A percentile compares a stretch with the other conserved stretches of the same genome.
phyloP scores from a whole-genome alignment of 371 early-diverging fungal genomes.

The Apophysomyces elegans region DNA sequence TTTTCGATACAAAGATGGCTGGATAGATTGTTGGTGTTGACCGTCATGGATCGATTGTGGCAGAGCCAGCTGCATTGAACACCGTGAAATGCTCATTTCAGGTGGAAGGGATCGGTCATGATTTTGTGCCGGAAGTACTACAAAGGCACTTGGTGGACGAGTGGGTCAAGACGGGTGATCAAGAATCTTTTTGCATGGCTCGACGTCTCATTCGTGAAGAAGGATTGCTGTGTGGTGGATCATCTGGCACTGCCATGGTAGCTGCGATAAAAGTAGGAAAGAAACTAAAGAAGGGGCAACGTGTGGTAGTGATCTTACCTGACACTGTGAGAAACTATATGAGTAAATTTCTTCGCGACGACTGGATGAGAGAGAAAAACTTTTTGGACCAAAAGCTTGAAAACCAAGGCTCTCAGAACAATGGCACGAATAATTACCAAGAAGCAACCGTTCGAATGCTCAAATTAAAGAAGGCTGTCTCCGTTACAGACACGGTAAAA shows the following conservation, averaged over 20 bases:
- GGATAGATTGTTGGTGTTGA: constrained; percentile 90
- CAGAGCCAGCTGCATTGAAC: constrained; percentile 89
- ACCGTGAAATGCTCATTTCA: constrained; percentile 56
- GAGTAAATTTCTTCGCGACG: constrained; percentile 95
- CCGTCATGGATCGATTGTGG: constrained; percentile 93
- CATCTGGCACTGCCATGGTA: constrained; percentile 89
- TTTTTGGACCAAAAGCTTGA: constrained; percentile 67
- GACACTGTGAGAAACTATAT: constrained; percentile 98
- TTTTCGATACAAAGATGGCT: not conserved
- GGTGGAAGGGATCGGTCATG: constrained; percentile 98
- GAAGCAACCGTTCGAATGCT: constrained; percentile 86
- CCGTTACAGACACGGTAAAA: constrained; percentile 62
- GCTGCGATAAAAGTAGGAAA: constrained; percentile 82
- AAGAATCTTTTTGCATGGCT: constrained; percentile 92
- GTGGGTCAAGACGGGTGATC: constrained; percentile 95
- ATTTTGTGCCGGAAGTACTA: constrained; percentile 95
- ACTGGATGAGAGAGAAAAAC: constrained; percentile 88
- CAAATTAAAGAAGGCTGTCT: constrained; percentile 77
- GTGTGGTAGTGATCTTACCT: constrained; percentile 91
- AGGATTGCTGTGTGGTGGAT: constrained; percentile 93
- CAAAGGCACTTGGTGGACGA: constrained; percentile 83
- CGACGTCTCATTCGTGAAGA: constrained; percentile 96
- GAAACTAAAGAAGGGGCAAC: constrained; percentile 81
- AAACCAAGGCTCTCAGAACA: constrained; percentile 52
- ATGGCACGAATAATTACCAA: constrained; percentile 77